These are phyloP conservation scores for Fraxinus velutina DNA, from an alignment of 305 asterid species.

Conservation along the genomic window DNA sequence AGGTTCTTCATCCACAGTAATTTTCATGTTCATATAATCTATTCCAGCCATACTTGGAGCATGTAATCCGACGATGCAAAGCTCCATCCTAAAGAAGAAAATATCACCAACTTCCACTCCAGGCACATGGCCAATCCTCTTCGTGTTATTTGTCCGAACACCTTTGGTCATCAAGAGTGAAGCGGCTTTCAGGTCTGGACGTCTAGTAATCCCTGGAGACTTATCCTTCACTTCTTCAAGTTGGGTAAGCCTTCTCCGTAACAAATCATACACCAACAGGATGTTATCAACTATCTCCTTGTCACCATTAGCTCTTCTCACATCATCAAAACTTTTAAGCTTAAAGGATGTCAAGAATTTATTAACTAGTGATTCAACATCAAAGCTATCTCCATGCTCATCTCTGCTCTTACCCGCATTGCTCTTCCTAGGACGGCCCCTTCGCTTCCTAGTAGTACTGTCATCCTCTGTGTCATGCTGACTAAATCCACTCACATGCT, in stretches of 20 bases:
- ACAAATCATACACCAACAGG: slow-evolving; percentile 45
- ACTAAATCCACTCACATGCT: slow-evolving; percentile 39
- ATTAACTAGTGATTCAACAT: slow-evolving; percentile 42
- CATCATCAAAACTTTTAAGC: slow-evolving; percentile 49
- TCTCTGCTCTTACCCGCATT: slow-evolving; percentile 32
- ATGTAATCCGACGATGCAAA: slow-evolving; percentile 73
- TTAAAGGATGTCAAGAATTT: slow-evolving; percentile 40
- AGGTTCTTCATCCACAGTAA: slow-evolving; percentile 65
- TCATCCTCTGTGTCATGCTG: slow-evolving; percentile 41
- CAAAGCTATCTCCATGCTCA: slow-evolving; percentile 36
- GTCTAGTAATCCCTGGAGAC: slow-evolving; percentile 44
- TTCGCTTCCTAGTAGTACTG: slow-evolving; percentile 42
- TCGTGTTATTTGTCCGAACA: slow-evolving; percentile 51
- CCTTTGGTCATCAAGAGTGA: slow-evolving; percentile 70
- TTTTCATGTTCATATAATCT: slow-evolving; percentile 63
- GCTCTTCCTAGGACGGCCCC: slow-evolving; percentile 42
- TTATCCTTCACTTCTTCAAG: slow-evolving; percentile 54
- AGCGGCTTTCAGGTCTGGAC: slow-evolving; percentile 69
- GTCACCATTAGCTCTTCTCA: slow-evolving; percentile 47
- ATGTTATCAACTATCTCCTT: slow-evolving; percentile 33
- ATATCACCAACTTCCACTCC: slow-evolving; percentile 85
- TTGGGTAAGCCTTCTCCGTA: slow-evolving; percentile 57
- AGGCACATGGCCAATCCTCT: slow-evolving; percentile 64
- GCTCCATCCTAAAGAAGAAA: slow-evolving; percentile 83
- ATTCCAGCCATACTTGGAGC: slow-evolving; percentile 89